These are phyloP conservation scores for Chaetomiaceae sp. DNA, from an alignment of 2,329 filamentous ascomycete species.

Conservation along the genomic window DNA sequence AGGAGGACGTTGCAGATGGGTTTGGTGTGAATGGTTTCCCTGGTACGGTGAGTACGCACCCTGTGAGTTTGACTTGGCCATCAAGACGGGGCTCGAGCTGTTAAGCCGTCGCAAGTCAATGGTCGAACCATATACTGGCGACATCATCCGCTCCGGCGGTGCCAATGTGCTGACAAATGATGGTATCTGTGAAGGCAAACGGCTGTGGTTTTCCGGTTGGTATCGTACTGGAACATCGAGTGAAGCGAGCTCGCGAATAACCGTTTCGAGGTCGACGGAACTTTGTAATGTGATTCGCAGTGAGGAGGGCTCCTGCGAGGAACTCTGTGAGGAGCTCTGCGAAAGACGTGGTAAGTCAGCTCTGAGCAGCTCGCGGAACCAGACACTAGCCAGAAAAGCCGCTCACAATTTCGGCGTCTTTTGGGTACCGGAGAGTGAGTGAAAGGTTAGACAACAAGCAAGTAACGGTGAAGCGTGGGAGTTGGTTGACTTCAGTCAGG, in stretches of 20 bases:
- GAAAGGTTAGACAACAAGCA: conserved; percentile 6
- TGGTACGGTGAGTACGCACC: not conserved
- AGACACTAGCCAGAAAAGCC: too few species aligned
- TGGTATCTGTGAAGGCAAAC: not conserved
- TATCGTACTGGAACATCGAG: conserved; percentile 10
- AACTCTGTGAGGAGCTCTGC: not conserved
- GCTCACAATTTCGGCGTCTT: conserved; percentile 6
- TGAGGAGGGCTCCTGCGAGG: not conserved
- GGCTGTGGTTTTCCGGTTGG: not conserved
- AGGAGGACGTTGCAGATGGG: not conserved
- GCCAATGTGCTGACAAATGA: not conserved
- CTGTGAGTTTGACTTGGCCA: not conserved
- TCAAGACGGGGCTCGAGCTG: conserved; percentile 1
- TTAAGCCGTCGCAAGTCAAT: conserved; percentile 2
- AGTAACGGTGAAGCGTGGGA: conserved; percentile 4
- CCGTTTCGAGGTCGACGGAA: conserved; percentile 11
- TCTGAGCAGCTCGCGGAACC: too few species aligned
- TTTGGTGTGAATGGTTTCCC: not conserved
- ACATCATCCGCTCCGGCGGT: not conserved
- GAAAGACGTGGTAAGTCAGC: not conserved
- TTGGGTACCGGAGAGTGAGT: conserved; percentile 17
- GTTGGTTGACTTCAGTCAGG: not conserved
- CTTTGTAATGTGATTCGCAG: conserved; percentile 13
- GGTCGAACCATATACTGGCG: not conserved
- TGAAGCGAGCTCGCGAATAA: conserved; percentile 12